Evolutionary conservation across 495 filamentous ascomycete genomes (phyloP).

Genomic region (Hypomontagnella monticulosa): DNA sequence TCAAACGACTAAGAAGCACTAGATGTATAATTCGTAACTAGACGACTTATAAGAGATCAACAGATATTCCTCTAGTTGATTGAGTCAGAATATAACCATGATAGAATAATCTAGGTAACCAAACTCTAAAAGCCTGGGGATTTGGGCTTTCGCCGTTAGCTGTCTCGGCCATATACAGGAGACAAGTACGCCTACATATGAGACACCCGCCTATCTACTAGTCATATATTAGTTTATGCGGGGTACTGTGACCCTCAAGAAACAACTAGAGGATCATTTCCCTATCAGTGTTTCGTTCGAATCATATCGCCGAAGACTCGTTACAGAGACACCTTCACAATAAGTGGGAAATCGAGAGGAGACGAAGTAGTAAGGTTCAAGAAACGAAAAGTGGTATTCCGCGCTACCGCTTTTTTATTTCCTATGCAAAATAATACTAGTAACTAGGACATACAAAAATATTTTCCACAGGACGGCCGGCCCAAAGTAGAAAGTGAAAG

Average conservation of each 20-base stretch:
- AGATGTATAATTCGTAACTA: not conserved
- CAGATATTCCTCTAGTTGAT: not conserved
- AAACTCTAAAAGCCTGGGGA: not conserved
- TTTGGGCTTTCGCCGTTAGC: conserved; percentile 9
- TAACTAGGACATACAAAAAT: conserved; percentile 24
- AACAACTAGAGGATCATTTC: conserved; percentile 9
- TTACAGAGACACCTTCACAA: not conserved
- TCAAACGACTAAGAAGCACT: not conserved
- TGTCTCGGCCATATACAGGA: conserved; percentile 41
- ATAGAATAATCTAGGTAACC: conserved; percentile 3
- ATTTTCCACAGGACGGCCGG: conserved; percentile 3
- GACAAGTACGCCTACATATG: conserved; percentile 8
- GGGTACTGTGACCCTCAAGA: conserved; percentile 5
- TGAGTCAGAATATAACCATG: not conserved
- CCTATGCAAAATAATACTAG: conserved; percentile 10
- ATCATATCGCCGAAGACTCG: not conserved
- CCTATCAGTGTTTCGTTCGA: not conserved
- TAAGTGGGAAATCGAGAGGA: not conserved
- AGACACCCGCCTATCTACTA: conserved; percentile 23
- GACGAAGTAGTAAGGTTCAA: not conserved
- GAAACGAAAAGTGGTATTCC: conserved; percentile 11
- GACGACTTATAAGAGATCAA: not conserved
- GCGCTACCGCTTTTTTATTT: conserved; percentile 18
- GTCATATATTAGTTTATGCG: conserved; percentile 20
- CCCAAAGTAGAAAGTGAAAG: conserved; percentile 9